phyloP scores from a whole-genome alignment of 208 protist species.

The Trypanosoma caninum region DNA sequence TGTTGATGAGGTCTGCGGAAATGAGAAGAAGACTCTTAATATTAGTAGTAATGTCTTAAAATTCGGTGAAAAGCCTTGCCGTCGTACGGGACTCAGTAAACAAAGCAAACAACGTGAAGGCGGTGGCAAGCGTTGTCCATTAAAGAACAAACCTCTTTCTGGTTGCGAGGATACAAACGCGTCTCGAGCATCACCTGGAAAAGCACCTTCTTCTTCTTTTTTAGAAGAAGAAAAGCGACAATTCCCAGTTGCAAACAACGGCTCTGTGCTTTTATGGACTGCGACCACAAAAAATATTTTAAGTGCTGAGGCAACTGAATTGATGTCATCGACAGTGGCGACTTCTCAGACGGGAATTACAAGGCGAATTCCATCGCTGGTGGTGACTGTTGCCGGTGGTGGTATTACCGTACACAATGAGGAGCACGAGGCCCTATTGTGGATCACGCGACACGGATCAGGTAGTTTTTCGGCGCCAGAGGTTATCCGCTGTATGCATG shows the following conservation, averaged over 20 bases:
- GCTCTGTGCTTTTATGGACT: constrained; percentile 25
- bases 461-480: constrained; percentile 17
- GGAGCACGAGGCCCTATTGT: constrained; percentile 17
- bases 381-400: constrained; percentile 13
- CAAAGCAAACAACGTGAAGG: no score
- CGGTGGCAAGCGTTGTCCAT: no score
- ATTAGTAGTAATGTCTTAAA: not conserved
- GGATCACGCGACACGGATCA: constrained; percentile 19
- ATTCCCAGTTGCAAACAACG: constrained; percentile 21
- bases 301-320: not conserved
- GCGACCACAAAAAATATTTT: not conserved
- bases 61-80: no score
- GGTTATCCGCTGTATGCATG: constrained; percentile 38
- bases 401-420: constrained; percentile 23
- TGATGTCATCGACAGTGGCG: no score
- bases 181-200: not conserved
- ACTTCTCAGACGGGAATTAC: not conserved
- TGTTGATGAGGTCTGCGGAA: not conserved
- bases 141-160: no score
- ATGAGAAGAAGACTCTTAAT: not conserved
- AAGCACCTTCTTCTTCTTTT: not conserved
- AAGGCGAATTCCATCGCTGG: not conserved
- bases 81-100: no score
- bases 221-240: not conserved
- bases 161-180: not conserved